Base-by-base conservation (phyloP, 2,329 filamentous ascomycete genomes). In the Pezicula radicicola region DNA sequence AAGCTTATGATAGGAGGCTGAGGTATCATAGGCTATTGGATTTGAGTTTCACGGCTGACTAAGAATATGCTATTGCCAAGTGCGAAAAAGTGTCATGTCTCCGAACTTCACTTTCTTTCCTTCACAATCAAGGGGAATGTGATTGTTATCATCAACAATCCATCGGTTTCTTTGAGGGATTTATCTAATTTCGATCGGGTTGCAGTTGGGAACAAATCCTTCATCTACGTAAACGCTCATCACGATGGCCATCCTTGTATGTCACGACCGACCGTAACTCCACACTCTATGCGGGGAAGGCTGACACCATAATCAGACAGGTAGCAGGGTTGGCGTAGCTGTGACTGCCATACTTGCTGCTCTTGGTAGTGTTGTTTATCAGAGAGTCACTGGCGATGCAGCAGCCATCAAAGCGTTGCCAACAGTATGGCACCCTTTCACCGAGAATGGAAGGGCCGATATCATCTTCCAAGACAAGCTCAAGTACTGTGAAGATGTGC, bases 391-490 rank as follows among this genome's bases (percentile, higher is more conserved):
- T 4, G 19, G 10, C 21, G 42, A 45, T 28, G 27, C n/a, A 16
- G 19, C 19, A 45, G 42, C 19, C 21, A n/a, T 45, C 19, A 30
- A 25, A 25, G 21, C n/a, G n/a, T 30, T 45, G 10, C 42, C 42
- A 15, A 25, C 9, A 30, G 19, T 16, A 28, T 45, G 42, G 42
- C 9, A 45, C n/a, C 18, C 10, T 16, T 45, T 45, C 19, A 13
- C 37, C 37, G 18, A 19, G 3, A 9, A n/a, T 25, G 42, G 42
- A 4, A 28, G 10, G 10, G 19, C 21, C 8, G 19, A 25, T n/a
- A 16, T 45, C 42, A 25, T 45, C 19, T 28, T 45, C 13, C 19
- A 45, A 45, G 42, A 45, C n/a, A n/a, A 45, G 42, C 42, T 45
- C 19, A 45, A 45, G 42, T 45, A 45, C 12, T 45, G 42, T 10